A percentile compares a stretch with the other conserved stretches of the same genome.
These are phyloP conservation scores for Gynandropsis gynandra DNA, from an alignment of 345 rosid species.

Conservation along the genomic window DNA sequence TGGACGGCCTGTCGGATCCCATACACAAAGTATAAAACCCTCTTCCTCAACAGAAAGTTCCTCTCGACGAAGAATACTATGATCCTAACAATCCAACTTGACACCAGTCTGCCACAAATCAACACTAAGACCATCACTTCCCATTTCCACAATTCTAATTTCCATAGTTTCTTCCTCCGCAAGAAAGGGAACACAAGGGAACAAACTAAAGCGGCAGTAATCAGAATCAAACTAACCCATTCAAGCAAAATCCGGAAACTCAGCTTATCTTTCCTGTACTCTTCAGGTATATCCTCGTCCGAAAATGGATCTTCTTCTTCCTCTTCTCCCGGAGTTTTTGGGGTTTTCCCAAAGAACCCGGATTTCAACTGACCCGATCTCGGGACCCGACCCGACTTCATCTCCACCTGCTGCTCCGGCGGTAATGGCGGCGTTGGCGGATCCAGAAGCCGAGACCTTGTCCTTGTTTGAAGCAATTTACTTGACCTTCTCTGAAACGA, in stretches of 20 bases:
- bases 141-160: constrained; percentile 67
- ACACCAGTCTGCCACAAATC: constrained; percentile 66
- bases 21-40: constrained; percentile 65
- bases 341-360: constrained; percentile 26
- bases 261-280: constrained; percentile 34
- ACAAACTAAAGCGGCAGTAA: constrained; percentile 34
- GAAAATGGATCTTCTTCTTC: constrained; percentile 53
- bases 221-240: constrained; percentile 46
- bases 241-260: constrained; percentile 33
- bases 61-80: constrained; percentile 57
- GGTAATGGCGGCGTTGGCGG: constrained; percentile 26
- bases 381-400: constrained; percentile 24
- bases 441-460: constrained; percentile 32
- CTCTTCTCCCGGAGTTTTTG: constrained; percentile 18
- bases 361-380: constrained; percentile 29
- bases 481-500: constrained; percentile 27
- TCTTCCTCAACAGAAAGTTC: constrained; percentile 54
- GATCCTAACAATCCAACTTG: constrained; percentile 55
- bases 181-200: constrained; percentile 36
- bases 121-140: constrained; percentile 47
- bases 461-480: constrained; percentile 25
- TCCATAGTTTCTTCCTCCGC: constrained; percentile 28
- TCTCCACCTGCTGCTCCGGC: constrained; percentile 17
- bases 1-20: constrained; percentile 53
- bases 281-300: constrained; percentile 52